Percentiles rank a stretch among this genome's conserved stretches.
Conservation (phyloP, 306 rosid species). For the Prunus davidiana region DNA sequence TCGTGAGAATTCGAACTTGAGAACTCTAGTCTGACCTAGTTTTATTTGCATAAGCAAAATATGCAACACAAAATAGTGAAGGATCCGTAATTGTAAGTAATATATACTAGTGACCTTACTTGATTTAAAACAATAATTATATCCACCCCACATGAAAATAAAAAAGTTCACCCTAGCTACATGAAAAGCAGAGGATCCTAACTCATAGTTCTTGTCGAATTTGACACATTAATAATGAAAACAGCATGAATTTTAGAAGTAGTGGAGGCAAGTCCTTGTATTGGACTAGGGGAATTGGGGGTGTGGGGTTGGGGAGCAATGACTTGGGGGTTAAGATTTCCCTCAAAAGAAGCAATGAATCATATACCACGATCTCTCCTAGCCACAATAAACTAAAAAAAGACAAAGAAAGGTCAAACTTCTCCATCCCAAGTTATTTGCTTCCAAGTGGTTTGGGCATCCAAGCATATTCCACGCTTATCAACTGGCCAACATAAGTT, state of each 20-base stretch:
- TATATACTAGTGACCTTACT: too few species aligned
- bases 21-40: rapidly evolving
- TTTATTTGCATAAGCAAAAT: too few species aligned
- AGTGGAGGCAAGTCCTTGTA: background rate
- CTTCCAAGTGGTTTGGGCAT: conserved; percentile 4
- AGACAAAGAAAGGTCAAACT: conserved; percentile 10
- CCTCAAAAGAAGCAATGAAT: background rate
- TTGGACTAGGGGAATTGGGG: background rate
- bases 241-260: too few species aligned
- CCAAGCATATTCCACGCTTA: background rate
- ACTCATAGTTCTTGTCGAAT: too few species aligned
- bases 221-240: background rate
- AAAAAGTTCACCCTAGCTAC: too few species aligned
- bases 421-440: background rate
- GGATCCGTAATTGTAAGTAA: too few species aligned
- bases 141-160: too few species aligned
- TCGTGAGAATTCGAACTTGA: rapidly evolving
- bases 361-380: background rate
- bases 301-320: background rate
- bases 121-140: too few species aligned
- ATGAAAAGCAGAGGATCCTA: too few species aligned
- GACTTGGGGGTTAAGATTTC: background rate
- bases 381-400: background rate
- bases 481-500: conserved; percentile 7
- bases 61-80: too few species aligned